phyloP scores from a whole-genome alignment of 2,329 filamentous ascomycete species.

The Fusarium burgessii region DNA sequence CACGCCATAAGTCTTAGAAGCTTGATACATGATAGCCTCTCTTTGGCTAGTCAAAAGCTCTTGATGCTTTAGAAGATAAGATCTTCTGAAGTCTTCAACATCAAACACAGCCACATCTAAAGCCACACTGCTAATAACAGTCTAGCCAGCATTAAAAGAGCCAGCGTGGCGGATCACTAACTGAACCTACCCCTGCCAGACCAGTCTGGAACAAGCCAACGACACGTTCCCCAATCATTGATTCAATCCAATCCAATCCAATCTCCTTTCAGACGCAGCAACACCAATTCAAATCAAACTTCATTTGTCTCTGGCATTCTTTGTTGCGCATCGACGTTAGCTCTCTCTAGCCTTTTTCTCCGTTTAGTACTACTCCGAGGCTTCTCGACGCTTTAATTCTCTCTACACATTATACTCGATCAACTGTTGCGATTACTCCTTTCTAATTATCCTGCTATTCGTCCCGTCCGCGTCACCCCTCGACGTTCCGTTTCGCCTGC shows the following conservation, averaged over 20 bases:
- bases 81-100: background rate
- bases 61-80: no score
- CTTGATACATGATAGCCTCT: background rate
- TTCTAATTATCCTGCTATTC: slow-evolving; percentile 37
- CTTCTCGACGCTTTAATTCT: slow-evolving; percentile 18
- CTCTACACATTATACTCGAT: slow-evolving; percentile 16
- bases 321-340: slow-evolving; percentile 30
- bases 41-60: background rate
- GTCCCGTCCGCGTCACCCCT: slow-evolving; percentile 30
- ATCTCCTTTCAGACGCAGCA: slow-evolving; percentile 43
- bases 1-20: background rate
- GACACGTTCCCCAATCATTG: slow-evolving; percentile 32
- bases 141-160: slow-evolving; percentile 15
- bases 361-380: slow-evolving; percentile 6
- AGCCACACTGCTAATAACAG: slow-evolving; percentile 27
- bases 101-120: slow-evolving; percentile 5
- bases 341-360: slow-evolving; percentile 22
- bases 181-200: slow-evolving; percentile 13
- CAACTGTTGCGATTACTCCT: slow-evolving; percentile 9
- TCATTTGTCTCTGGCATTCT: slow-evolving; percentile 46
- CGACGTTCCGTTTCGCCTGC: slow-evolving; percentile 14
- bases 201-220: slow-evolving; percentile 39
- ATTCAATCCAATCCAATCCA: slow-evolving; percentile 27
- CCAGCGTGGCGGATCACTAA: slow-evolving; percentile 40
- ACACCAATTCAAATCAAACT: slow-evolving; percentile 36